phyloP scores from a whole-genome alignment of 495 filamentous ascomycete genomes.

The Daldinia decipiens region DNA sequence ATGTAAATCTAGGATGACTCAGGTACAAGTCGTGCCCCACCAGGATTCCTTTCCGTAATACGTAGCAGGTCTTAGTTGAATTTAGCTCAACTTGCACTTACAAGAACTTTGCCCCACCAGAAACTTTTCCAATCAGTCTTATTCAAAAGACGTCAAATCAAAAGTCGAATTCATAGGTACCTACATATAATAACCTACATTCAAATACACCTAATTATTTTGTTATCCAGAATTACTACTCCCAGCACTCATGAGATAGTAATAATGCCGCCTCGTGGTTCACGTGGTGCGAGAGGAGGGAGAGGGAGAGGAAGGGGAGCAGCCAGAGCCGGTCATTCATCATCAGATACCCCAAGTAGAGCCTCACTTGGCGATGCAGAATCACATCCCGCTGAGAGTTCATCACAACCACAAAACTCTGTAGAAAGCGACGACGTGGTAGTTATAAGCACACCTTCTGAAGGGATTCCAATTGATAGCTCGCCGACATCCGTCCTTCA shows the following conservation, averaged over 20 bases:
- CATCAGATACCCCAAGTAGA: slow-evolving; percentile 21
- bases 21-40: slow-evolving; percentile 30
- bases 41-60: not conserved
- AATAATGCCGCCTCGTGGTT: slow-evolving; percentile 39
- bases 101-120: slow-evolving; percentile 41
- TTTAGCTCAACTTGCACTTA: slow-evolving; percentile 2
- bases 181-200: slow-evolving; percentile 4
- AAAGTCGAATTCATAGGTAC: not conserved
- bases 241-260: slow-evolving; percentile 18
- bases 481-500: slow-evolving; percentile 16
- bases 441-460: not conserved
- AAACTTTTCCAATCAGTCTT: slow-evolving; percentile 45
- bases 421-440: slow-evolving; percentile 14
- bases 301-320: slow-evolving; percentile 32
- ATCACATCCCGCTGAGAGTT: slow-evolving; percentile 10
- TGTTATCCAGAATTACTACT: not conserved
- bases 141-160: slow-evolving; percentile 6
- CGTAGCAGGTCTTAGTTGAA: too few relatives aligned
- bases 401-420: slow-evolving; percentile 19
- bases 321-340: slow-evolving; percentile 26
- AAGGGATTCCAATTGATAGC: not conserved
- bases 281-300: slow-evolving; percentile 34
- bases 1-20: not conserved
- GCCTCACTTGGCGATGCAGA: slow-evolving; percentile 25
- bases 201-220: not conserved